These are phyloP conservation scores for Cladosporium halotolerans DNA, from an alignment of 2,329 filamentous ascomycete species.

Conservation along the genomic window DNA sequence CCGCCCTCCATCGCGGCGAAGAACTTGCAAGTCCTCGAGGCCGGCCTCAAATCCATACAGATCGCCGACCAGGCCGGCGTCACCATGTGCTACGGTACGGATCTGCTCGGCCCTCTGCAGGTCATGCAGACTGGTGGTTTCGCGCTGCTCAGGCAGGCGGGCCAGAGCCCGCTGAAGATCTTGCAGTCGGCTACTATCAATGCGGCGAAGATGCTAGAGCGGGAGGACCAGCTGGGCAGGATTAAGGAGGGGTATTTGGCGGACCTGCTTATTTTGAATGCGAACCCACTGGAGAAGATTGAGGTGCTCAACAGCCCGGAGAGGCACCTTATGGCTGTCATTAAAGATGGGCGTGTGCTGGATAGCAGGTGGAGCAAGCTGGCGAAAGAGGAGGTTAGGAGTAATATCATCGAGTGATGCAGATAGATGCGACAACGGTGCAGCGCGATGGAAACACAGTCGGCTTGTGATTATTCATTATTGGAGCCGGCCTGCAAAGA, in stretches of 20 bases:
- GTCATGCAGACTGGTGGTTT: constrained; percentile 48
- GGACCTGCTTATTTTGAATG: constrained; percentile 48
- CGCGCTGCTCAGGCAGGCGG: constrained; percentile 37
- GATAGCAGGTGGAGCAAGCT: constrained; percentile 31
- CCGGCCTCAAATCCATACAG: constrained; percentile 42
- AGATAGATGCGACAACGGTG: not conserved
- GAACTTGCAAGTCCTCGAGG: constrained; percentile 45
- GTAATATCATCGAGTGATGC: constrained; percentile 4
- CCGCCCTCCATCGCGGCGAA: constrained; percentile 43
- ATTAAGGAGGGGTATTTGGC: constrained; percentile 46
- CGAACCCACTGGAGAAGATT: constrained; percentile 52
- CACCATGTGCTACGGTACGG: constrained; percentile 51
- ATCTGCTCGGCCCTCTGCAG: constrained; percentile 47
- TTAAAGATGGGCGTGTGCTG: constrained; percentile 50
- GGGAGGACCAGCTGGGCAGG: constrained; percentile 45
- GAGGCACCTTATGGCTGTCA: constrained; percentile 43
- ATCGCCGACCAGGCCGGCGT: constrained; percentile 49
- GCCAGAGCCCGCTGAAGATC: constrained; percentile 39
- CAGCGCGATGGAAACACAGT: too few relatives aligned
- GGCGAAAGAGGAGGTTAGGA: constrained; percentile 13
- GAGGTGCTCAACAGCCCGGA: constrained; percentile 45
- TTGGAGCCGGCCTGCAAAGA: too few relatives aligned
- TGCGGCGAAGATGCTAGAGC: constrained; percentile 44
- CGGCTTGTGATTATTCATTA: too few relatives aligned
- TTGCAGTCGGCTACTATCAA: constrained; percentile 49